Conservation (phyloP, 2,329 filamentous ascomycete species). For the Pochonia chlamydosporia region DNA sequence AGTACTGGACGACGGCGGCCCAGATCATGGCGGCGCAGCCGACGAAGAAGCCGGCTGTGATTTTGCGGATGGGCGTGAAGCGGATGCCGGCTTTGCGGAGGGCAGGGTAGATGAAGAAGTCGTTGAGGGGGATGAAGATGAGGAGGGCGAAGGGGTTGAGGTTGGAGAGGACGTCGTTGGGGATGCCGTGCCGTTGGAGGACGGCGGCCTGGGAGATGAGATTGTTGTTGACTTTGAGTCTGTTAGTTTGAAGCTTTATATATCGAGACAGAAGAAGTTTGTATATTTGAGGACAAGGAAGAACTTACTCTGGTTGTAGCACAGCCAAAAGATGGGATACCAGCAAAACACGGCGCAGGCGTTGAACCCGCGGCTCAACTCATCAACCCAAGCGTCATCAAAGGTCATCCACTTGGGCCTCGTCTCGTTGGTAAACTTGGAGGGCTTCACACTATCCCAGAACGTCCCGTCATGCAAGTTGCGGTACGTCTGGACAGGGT, state of each 20-base stretch:
- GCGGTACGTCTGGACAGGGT: slow-evolving; percentile 54
- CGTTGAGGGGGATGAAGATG: slow-evolving; percentile 67
- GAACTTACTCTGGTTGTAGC: slow-evolving; percentile 54
- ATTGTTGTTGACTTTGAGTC: slow-evolving; percentile 47
- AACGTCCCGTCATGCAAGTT: slow-evolving; percentile 50
- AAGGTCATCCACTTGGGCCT: slow-evolving; percentile 74
- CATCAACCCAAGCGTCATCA: slow-evolving; percentile 77
- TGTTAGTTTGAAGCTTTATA: slow-evolving; percentile 44
- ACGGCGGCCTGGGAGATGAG: slow-evolving; percentile 58
- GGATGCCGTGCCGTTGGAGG: slow-evolving; percentile 63
- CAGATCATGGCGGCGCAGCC: slow-evolving; percentile 57
- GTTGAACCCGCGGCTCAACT: slow-evolving; percentile 63
- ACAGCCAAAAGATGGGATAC: slow-evolving; percentile 57
- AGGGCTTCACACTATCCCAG: slow-evolving; percentile 67
- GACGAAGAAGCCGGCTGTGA: slow-evolving; percentile 63
- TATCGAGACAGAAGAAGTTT: slow-evolving; percentile 31
- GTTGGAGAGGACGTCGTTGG: slow-evolving; percentile 74
- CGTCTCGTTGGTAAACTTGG: slow-evolving; percentile 44
- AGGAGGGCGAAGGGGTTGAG: slow-evolving; percentile 70
- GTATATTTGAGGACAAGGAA: slow-evolving; percentile 69
- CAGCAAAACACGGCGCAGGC: slow-evolving; percentile 69
- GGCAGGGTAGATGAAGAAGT: slow-evolving; percentile 62
- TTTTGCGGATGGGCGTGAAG: slow-evolving; percentile 73
- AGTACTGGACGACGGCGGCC: slow-evolving; percentile 51
- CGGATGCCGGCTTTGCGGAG: slow-evolving; percentile 57